Conservation (phyloP, 2,329 filamentous ascomycete species). For the Drechslera avenae region DNA sequence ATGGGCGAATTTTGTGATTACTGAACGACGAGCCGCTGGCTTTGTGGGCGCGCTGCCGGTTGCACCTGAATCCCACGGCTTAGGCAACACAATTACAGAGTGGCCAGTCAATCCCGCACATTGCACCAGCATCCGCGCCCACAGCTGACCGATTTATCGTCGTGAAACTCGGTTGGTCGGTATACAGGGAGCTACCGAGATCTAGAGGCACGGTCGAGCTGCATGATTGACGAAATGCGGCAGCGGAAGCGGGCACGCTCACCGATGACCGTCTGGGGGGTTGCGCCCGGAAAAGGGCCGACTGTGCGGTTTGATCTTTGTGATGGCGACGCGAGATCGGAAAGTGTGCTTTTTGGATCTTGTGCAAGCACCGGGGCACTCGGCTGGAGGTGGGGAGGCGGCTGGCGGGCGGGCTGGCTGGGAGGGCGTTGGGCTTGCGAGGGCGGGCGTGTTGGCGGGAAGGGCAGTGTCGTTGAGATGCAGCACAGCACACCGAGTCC, state of each 20-base stretch:
- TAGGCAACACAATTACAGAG: slow-evolving; percentile 3
- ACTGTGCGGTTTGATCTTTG: slow-evolving; percentile 5
- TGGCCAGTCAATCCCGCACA: slow-evolving; percentile 7
- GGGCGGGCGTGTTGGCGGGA: neutral
- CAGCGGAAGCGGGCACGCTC: slow-evolving; percentile 17
- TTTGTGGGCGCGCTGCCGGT: too few species aligned
- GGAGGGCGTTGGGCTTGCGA: neutral
- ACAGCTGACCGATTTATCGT: slow-evolving; percentile 1
- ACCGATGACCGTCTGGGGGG: slow-evolving; percentile 12
- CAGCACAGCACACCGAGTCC: neutral
- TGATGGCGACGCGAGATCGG: slow-evolving; percentile 9
- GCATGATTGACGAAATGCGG: slow-evolving; percentile 16
- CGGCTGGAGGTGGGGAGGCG: slow-evolving; percentile 14
- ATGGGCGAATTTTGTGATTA: too few species aligned
- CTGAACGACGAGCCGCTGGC: too few species aligned
- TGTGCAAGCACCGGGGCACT: slow-evolving; percentile 1
- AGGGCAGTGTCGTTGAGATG: slow-evolving; percentile 9
- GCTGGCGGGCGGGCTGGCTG: neutral
- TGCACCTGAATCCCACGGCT: neutral
- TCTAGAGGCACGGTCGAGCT: slow-evolving; percentile 12
- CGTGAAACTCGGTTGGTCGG: slow-evolving; percentile 13
- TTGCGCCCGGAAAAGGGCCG: slow-evolving; percentile 4
- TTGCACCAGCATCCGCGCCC: neutral
- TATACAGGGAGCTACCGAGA: slow-evolving; percentile 12
- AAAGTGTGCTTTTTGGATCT: slow-evolving; percentile 8